Base-by-base conservation (phyloP, 148 eudicot species). In the Fagopyrum tataricum region DNA sequence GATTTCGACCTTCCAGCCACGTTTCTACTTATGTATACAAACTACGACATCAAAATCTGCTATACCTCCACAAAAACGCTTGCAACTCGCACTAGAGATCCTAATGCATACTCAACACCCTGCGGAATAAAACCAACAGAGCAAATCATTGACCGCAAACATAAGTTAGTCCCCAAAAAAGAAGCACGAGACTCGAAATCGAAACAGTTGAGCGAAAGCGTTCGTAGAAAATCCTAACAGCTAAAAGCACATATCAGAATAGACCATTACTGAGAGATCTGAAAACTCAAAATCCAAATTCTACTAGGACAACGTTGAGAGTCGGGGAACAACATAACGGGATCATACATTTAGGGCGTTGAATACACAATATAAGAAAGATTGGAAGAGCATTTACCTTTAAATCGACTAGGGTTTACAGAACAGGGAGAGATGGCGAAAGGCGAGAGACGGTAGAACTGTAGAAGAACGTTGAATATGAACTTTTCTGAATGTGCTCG, bases 221-320 rank as follows among this genome's bases (percentile, higher is more conserved):
- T 61, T 61, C 2, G 17, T 61, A 7, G 12, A 26, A 31, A 44
- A 4, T 44, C 21, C 37, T 18, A 18, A 23, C 7, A 70, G 52
- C 72, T 44, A 43, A 18, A 31, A 70, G 23, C 37, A 70, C 72
- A 70, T 21, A 70, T 70, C 14, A 44, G 24, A 67, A 44, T 44
- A 39, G 49, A n/a, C 73, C 69, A 1, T 37, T 49, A 8, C 47
- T 71, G 3, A 71, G n/a, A 71, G 51, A 71, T 71, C 73, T 44
- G 56, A 71, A 71, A 71, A 18, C 24, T 24, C 13, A 17, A 23
- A 10, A 71, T 18, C 55, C n/a, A 14, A 71, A 43, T 44, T 42
- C 40, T 46, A 11, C 44, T 2, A 37, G 4, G 39, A 64, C 37
- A 13, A 43, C 2, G 26, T 1, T 31, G 69, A 64, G 39, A 64